These are phyloP conservation scores for Diaporthe helianthi DNA, from an alignment of 2,329 filamentous ascomycete species.

Conservation along the genomic window DNA sequence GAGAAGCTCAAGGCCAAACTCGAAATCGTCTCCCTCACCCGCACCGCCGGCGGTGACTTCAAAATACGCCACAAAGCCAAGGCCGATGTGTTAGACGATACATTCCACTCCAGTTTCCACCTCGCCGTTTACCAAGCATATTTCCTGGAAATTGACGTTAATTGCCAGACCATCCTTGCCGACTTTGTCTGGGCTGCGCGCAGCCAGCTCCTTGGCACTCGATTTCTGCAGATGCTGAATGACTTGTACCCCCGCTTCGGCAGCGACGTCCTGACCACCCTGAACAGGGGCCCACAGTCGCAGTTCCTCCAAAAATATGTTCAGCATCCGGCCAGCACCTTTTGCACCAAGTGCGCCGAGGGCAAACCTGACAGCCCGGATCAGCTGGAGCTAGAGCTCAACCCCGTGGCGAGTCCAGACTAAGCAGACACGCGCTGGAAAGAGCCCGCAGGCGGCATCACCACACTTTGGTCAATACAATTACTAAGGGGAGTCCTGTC, in stretches of 20 bases:
- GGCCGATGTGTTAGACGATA: no score
- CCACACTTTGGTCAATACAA: no score
- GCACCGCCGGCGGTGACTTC: no score
- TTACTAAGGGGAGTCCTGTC: no score
- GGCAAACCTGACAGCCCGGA: no score
- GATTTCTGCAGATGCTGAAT: background rate
- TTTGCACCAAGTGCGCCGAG: no score
- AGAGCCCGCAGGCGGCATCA: no score
- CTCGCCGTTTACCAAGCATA: background rate
- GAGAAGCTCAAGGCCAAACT: background rate
- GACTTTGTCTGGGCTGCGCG: background rate
- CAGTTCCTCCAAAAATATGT: background rate
- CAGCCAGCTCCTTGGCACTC: background rate
- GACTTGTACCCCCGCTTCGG: background rate
- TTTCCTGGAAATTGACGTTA: fast-evolving
- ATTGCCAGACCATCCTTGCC: background rate
- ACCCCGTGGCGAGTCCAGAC: no score
- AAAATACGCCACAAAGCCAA: no score
- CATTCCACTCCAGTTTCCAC: background rate
- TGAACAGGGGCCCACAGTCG: background rate
- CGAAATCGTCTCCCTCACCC: no score
- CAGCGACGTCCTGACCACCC: background rate
- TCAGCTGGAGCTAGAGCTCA: no score
- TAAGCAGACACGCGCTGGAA: no score
- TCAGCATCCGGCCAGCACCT: background rate